phyloP scores from a whole-genome alignment of 164 flowering plant species.

The Vitis cinerea region DNA sequence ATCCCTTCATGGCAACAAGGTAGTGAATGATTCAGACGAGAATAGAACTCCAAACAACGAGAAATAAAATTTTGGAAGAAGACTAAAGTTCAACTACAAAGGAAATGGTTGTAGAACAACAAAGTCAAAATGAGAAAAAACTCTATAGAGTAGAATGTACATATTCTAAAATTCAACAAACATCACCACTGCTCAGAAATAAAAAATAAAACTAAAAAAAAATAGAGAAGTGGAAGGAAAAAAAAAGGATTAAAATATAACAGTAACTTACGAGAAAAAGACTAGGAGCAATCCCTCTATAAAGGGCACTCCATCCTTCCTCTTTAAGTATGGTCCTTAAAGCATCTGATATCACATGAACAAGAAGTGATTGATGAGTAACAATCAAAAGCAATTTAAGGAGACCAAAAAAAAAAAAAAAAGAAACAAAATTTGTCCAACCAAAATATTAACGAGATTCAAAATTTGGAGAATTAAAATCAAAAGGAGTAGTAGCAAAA shows the following conservation, averaged over 20 bases:
- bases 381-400: neutral
- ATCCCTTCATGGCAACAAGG: too few relatives aligned
- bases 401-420: neutral
- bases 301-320: constrained; percentile 91
- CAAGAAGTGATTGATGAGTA: neutral
- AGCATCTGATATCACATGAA: constrained; percentile 61
- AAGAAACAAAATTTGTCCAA: neutral
- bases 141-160: neutral
- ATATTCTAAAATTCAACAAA: neutral
- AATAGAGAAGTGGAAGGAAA: neutral
- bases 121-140: too few relatives aligned
- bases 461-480: neutral
- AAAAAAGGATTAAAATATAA: neutral
- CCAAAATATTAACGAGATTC: neutral
- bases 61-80: too few relatives aligned
- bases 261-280: constrained; percentile 71
- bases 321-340: constrained; percentile 88
- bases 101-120: too few relatives aligned
- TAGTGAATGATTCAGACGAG: too few relatives aligned
- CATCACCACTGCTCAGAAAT: constrained; percentile 2
- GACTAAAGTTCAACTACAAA: too few relatives aligned
- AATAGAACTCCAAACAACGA: too few relatives aligned
- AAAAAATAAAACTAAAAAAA: neutral
- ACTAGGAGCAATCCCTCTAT: constrained; percentile 84
- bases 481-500: too few relatives aligned